phyloP scores from a whole-genome alignment of 2,329 filamentous ascomycete genomes.

The Fusarium guadeloupense region DNA sequence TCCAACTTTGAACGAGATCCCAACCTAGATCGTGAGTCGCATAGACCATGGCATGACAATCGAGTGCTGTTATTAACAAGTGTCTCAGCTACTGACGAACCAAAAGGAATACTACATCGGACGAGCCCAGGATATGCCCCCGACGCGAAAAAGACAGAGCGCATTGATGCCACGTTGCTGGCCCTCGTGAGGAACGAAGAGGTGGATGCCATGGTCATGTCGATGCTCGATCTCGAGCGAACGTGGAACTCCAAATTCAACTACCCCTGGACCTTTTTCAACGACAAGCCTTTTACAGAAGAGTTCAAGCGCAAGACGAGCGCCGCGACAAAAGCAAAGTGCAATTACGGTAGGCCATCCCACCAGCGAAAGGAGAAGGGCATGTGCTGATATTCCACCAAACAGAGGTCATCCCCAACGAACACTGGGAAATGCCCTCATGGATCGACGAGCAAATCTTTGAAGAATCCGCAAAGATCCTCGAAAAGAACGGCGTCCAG shows the following conservation, averaged over 20 bases:
- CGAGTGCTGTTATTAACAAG: constrained; percentile 25
- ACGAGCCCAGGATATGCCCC: constrained; percentile 81
- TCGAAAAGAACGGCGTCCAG: constrained; percentile 86
- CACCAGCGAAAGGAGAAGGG: not conserved
- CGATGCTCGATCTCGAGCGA: constrained; percentile 89
- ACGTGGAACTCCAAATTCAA: constrained; percentile 99
- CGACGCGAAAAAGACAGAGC: constrained; percentile 76
- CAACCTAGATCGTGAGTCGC: constrained; percentile 79
- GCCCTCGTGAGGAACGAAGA: constrained; percentile 94
- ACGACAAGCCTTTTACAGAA: constrained; percentile 90
- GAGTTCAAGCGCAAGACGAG: constrained; percentile 89
- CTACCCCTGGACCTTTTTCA: constrained; percentile 99
- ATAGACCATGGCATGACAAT: not conserved
- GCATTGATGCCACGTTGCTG: constrained; percentile 93
- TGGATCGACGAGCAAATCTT: constrained; percentile 94
- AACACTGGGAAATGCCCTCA: constrained; percentile 90
- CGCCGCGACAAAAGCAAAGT: constrained; percentile 87
- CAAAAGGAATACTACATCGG: constrained; percentile 77
- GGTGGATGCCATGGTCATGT: constrained; percentile 81
- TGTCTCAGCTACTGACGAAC: constrained; percentile 79
- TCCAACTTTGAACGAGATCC: constrained; percentile 79
- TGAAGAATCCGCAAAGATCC: constrained; percentile 81
- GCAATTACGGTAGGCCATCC: constrained; percentile 74
- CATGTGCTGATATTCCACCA: constrained; percentile 3
- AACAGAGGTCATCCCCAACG: constrained; percentile 85